Percentiles rank a stretch among this genome's conserved stretches.
These are phyloP conservation scores for Didymella lethalis DNA, from an alignment of 2,329 filamentous ascomycete species.

Conservation along the genomic window DNA sequence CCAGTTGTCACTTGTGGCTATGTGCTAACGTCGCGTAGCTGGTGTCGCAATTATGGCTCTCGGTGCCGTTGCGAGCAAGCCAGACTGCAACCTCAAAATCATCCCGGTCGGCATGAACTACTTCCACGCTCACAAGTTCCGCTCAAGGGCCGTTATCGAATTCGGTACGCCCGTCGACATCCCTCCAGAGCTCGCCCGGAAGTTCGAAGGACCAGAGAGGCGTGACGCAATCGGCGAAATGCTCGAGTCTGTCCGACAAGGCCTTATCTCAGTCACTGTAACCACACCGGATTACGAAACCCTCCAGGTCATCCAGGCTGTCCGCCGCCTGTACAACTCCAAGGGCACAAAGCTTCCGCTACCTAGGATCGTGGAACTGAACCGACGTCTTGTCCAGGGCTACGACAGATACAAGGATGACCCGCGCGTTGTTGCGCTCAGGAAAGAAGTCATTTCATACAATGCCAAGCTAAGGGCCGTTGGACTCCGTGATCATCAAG, in stretches of 20 bases:
- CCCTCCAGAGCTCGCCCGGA: slow-evolving; percentile 79
- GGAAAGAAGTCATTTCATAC: slow-evolving; percentile 80
- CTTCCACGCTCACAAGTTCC: slow-evolving; percentile 98
- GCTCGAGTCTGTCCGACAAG: slow-evolving; percentile 85
- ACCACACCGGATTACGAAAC: slow-evolving; percentile 95
- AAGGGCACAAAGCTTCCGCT: slow-evolving; percentile 93
- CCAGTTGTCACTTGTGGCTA: background rate
- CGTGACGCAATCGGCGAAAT: slow-evolving; percentile 87
- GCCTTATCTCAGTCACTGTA: slow-evolving; percentile 86
- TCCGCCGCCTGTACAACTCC: slow-evolving; percentile 89
- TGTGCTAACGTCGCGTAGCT: slow-evolving; percentile 59
- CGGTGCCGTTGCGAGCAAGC: slow-evolving; percentile 83
- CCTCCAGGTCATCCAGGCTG: slow-evolving; percentile 87
- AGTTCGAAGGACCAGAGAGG: slow-evolving; percentile 75
- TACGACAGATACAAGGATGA: slow-evolving; percentile 95
- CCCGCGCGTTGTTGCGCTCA: slow-evolving; percentile 78
- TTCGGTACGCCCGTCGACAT: slow-evolving; percentile 92
- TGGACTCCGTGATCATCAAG: slow-evolving; percentile 90
- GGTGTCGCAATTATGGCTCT: slow-evolving; percentile 98
- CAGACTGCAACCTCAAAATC: slow-evolving; percentile 89
- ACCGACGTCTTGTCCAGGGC: slow-evolving; percentile 86
- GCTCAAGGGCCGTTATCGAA: slow-evolving; percentile 92
- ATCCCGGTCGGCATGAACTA: slow-evolving; percentile 99
- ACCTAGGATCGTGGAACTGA: slow-evolving; percentile 91
- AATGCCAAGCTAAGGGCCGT: slow-evolving; percentile 86